Evolutionary conservation across 192 early-diverging fungal genomes (phyloP).

Genomic region (Coemansia sp.): DNA sequence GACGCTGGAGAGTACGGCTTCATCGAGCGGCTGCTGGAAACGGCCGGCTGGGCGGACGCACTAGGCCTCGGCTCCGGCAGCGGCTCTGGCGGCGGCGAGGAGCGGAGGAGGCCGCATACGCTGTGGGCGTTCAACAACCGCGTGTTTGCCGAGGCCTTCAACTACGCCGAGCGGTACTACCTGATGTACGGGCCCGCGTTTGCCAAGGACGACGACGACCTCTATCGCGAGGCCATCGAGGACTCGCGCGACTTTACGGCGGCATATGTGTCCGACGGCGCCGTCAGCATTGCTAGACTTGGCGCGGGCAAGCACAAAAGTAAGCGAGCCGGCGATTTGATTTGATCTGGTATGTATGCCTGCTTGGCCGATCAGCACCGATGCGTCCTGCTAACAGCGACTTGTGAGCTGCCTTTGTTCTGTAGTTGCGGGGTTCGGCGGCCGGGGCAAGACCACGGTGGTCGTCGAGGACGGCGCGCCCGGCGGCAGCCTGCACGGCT

Average conservation of each 20-base stretch:
- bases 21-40: slow-evolving; percentile 24
- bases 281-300: slow-evolving; percentile 37
- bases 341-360: too few relatives aligned
- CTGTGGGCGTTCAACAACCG: slow-evolving; percentile 46
- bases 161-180: slow-evolving; percentile 38
- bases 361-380: too few relatives aligned
- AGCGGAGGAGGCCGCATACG: slow-evolving; percentile 24
- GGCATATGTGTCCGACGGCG: slow-evolving; percentile 16
- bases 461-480: slow-evolving; percentile 12
- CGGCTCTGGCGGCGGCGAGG: not conserved
- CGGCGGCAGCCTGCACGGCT: slow-evolving; percentile 8
- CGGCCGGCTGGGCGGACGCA: slow-evolving; percentile 34
- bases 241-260: slow-evolving; percentile 27
- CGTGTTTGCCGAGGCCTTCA: slow-evolving; percentile 23
- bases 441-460: slow-evolving; percentile 5
- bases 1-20: slow-evolving; percentile 17
- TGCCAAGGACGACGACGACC: slow-evolving; percentile 31
- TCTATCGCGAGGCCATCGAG: slow-evolving; percentile 12
- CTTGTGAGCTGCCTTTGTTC: too few relatives aligned
- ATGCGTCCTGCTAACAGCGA: too few relatives aligned
- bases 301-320: slow-evolving; percentile 33
- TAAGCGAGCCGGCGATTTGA: slow-evolving; percentile 10
- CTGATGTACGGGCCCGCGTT: slow-evolving; percentile 33
- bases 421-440: slow-evolving; percentile 19
- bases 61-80: too few relatives aligned